Evolutionary conservation across 163 green algal genomes (phyloP), one percentile per base, ranked within the genome.

Genomic region (Scenedesmus sp.): DNA sequence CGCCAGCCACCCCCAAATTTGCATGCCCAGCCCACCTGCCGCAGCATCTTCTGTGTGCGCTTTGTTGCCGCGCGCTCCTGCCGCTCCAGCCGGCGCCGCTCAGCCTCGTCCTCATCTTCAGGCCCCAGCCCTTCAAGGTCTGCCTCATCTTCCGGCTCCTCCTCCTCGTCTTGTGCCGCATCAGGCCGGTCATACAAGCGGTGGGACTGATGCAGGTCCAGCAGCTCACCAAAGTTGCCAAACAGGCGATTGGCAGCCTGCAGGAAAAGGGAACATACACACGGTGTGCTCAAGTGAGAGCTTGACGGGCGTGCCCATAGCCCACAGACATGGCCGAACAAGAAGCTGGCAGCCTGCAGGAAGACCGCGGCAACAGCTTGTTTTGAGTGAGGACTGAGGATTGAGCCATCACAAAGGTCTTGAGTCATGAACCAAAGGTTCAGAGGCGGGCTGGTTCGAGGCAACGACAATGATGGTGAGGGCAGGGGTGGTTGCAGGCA

Each of bases 191-290:
- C 86, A 65, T 49, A 86, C 49, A 91, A 65, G 22, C 76, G 49
- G 33, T 91, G 73, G 9, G 35, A 70, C 43, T 86, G 51, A n/a
- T 91, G 76, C 73, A 91, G 53, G 73, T 91, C 86, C 49, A 91
- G 86, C 73, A 91, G 86, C 86, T 85, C 86, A 43, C 76, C 86
- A 80, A 91, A 85, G 76, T 91, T 86, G 53, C 86, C 86, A 86
- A 91, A 91, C 51, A 91, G 35, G 16, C 86, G 73, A 51, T 85
- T 86, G 40, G 86, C 86, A 16, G 49, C 73, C 86, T 91, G 86
- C 86, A 53, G 33, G 85, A 81, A 18, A n/a, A n/a, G n/a, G n/a
- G n/a, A n/a, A n/a, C n/a, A n/a, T n/a, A n/a, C n/a, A n/a, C n/a
- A n/a, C n/a, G n/a, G n/a, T n/a, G n/a, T n/a, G n/a, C n/a, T n/a